A percentile compares a stretch with the other conserved stretches of the same genome.
phyloP scores from a whole-genome alignment of 78 protist genomes.

The Mantamonas sphyraenae region DNA sequence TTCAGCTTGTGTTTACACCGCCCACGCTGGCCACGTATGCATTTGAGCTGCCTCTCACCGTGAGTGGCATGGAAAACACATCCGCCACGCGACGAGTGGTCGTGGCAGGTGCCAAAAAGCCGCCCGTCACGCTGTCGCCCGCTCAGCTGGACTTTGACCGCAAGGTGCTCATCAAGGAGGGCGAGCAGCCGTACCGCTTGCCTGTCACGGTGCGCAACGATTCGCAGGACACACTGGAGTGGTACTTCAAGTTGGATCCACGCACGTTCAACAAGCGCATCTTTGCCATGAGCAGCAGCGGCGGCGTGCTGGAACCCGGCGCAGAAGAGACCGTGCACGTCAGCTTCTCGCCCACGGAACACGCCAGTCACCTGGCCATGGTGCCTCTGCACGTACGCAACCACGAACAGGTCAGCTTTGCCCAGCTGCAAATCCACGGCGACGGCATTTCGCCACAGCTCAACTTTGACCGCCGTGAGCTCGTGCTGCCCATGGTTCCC shows the following conservation, averaged over 20 bases:
- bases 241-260: no score
- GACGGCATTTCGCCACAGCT: constrained; percentile 27
- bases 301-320: constrained; percentile 31
- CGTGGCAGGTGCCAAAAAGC: constrained; percentile 10
- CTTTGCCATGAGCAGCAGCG: not conserved
- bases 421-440: constrained; percentile 9
- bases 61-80: not conserved
- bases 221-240: not conserved
- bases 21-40: not conserved
- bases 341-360: constrained; percentile 23
- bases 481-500: constrained; percentile 52
- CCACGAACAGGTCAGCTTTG: not conserved
- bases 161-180: constrained; percentile 36
- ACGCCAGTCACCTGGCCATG: not conserved
- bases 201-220: not conserved
- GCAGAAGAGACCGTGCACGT: constrained; percentile 4
- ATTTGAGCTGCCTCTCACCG: constrained; percentile 19
- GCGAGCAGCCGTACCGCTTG: constrained; percentile 2
- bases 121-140: constrained; percentile 22
- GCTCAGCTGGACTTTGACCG: constrained; percentile 17
- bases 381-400: constrained; percentile 15
- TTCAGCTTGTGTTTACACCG: constrained; percentile 11
- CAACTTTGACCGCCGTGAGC: constrained; percentile 38
- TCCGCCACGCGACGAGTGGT: constrained; percentile 7
- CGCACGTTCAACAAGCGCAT: no score